These are phyloP conservation scores for Flaveria ramosissima DNA, from an alignment of 129 eudicot genomes.

Conservation along the genomic window DNA sequence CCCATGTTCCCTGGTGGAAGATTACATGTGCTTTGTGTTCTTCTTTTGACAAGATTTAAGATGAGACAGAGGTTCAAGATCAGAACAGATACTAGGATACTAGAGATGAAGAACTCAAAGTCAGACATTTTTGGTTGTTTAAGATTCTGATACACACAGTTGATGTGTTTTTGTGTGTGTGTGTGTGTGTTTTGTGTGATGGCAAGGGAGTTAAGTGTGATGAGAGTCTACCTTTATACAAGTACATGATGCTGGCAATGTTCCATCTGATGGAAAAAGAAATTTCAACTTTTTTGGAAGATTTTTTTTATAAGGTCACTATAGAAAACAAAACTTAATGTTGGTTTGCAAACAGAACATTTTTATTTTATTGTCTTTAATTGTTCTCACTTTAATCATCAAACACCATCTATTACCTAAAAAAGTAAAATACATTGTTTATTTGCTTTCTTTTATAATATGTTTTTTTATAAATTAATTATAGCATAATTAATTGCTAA, in stretches of 20 bases:
- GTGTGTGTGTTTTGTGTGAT: conserved; percentile 28
- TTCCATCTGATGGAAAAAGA: conserved; percentile 55
- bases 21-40: conserved; percentile 34
- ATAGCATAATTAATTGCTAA: neutral
- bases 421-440: conserved; percentile 22
- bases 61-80: conserved; percentile 38
- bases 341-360: conserved; percentile 25
- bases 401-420: conserved; percentile 26
- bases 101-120: conserved; percentile 52
- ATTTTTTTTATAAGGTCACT: conserved; percentile 12
- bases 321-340: conserved; percentile 33
- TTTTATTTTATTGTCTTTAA: conserved; percentile 23
- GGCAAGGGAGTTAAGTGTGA: conserved; percentile 27
- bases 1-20: conserved; percentile 97
- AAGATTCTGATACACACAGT: conserved; percentile 24
- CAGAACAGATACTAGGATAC: conserved; percentile 47
- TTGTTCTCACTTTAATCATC: conserved; percentile 24
- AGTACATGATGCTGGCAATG: conserved; percentile 45
- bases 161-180: conserved; percentile 31
- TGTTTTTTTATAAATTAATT: neutral
- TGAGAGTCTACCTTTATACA: conserved; percentile 41
- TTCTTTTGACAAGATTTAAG: conserved; percentile 43
- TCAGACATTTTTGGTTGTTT: conserved; percentile 45
- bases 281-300: conserved; percentile 41
- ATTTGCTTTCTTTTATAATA: neutral